Base-by-base conservation (phyloP, 2,329 filamentous ascomycete species). In the Thielaviopsis euricoi region DNA sequence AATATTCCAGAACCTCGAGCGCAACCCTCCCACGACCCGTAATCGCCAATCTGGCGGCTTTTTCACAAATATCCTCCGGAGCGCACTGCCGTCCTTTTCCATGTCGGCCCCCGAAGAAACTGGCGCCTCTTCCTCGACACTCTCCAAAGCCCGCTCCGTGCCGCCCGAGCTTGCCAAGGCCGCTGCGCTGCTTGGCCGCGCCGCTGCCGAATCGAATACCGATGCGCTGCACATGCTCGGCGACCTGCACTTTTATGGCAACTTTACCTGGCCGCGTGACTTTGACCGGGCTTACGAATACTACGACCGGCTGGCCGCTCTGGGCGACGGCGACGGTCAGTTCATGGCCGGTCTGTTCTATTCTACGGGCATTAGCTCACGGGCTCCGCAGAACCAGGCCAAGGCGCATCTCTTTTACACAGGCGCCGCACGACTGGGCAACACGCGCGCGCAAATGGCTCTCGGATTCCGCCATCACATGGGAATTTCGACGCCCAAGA, bases 291-390 rank as follows among this genome's bases (percentile, higher is more conserved):
- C 93, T 0, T 95, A 95, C 67, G 76, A 79, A 63, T 80, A 88
- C 72, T 98, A 97, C 70, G 76, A 86, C 62, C 77, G 83, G 61
- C 77, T 98, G 57, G 88, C 91, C 2, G 76, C 78, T 19, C 69
- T 84, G 60, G 93, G 91, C 51, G 97, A 98, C 70, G 85, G 82
- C 63, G 95, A 91, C 13, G 93, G 93, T 1, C 89, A 97, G 69
- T 86, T 95, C 70, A 96, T 98, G 91, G 69, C 97, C 52, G 93
- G 88, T 0, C 82, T 98, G 64, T 93, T 95, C 79, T 91, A 98
- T 71, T 90, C 90, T 40, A 98, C 93, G 0, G 93, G 93, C 0
- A 77, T 98, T 59, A 90, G 88, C 17, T 82, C 82, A 33, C 84
- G 83, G 1, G 87, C 95, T 6, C 80, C 87, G 67, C 80, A 81